Base-by-base conservation (phyloP, 768 basidiomycete species). In the Omphalotus guepiniiformis region DNA sequence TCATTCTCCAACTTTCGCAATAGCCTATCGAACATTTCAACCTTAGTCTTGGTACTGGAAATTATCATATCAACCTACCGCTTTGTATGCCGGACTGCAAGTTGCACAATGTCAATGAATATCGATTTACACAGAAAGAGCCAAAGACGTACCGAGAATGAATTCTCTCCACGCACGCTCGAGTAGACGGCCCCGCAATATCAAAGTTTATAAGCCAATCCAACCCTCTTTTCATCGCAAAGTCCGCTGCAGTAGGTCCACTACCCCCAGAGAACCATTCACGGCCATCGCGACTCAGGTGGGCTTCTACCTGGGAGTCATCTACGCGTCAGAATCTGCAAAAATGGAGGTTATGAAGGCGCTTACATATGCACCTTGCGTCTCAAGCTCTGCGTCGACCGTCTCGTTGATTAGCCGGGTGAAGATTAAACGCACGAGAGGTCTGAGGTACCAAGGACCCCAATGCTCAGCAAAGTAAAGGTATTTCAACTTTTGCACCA, bases 401-500 rank as follows among this genome's bases (percentile, higher is more conserved):
- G 30, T 19, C 26, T 19, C 15, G 6, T 15, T 13, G 9, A 18
- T 9, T 9, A 47, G n/a, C 28, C 37, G n/a, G 22, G 19, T 30
- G 27, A 47, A 47, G 15, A 47, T 32, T 2, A 47, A 6, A 1
- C 37, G 38, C 7, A 47, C 7, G 18, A 47, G 37, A 34, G 34
- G 37, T 9, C 46, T 36, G 16, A 47, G 30, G 6, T 39, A 39
- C 46, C 46, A 47, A 15, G 46, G 46, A 7, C 37, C 37, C 5
- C 28, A 28, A n/a, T n/a, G n/a, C n/a, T n/a, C n/a, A 16, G 23
- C 36, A 21, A 38, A 38, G 8, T 22, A 12, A n/a, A 47, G 12
- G 21, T 25, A 47, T 2, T 39, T 39, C 4, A 47, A 28, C 15
- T 39, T 39, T 25, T 30, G 22, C 4, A 47, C 59, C 13, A 75